phyloP scores from a whole-genome alignment of 805 yeast genomes.

The Suhomyces pyralidae region DNA sequence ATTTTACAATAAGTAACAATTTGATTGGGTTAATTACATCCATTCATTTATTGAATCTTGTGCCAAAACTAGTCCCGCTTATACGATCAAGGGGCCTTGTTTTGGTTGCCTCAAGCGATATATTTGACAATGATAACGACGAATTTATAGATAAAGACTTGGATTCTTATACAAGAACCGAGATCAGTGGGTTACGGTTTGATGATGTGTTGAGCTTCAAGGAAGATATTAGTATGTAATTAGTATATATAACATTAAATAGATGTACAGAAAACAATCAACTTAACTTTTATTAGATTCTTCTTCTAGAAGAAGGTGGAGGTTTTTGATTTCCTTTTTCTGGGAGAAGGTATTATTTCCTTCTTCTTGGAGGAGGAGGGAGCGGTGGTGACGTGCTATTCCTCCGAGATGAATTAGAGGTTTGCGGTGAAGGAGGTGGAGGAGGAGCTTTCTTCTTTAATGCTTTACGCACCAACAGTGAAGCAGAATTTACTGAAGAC shows the following conservation, averaged over 20 bases:
- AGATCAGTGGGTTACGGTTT: slow-evolving; percentile 65
- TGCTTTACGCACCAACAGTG: slow-evolving; percentile 28
- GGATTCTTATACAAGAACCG: slow-evolving; percentile 39
- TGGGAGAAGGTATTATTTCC: slow-evolving; percentile 32
- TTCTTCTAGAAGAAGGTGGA: too few relatives aligned
- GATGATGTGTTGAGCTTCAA: slow-evolving; percentile 65
- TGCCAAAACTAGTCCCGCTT: slow-evolving; percentile 71
- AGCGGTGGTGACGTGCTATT: slow-evolving; percentile 22
- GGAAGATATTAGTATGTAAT: slow-evolving; percentile 42
- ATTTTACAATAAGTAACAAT: slow-evolving; percentile 78
- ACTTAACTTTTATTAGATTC: not conserved
- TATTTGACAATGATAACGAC: slow-evolving; percentile 20
- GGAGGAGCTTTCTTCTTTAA: slow-evolving; percentile 37
- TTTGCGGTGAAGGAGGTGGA: slow-evolving; percentile 43
- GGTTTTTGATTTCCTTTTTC: slow-evolving; percentile 28
- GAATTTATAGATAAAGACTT: slow-evolving; percentile 27
- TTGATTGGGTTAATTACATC: slow-evolving; percentile 82
- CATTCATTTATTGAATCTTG: slow-evolving; percentile 61
- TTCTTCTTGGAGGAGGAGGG: slow-evolving; percentile 36
- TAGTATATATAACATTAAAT: not conserved
- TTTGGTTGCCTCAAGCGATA: slow-evolving; percentile 64
- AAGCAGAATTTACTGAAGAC: slow-evolving; percentile 16
- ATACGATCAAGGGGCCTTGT: slow-evolving; percentile 80
- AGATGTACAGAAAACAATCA: not conserved
- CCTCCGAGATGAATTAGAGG: not conserved